These are phyloP conservation scores for Blastocystis sp. DNA, from an alignment of 352 stramenopile genomes.

Conservation along the genomic window DNA sequence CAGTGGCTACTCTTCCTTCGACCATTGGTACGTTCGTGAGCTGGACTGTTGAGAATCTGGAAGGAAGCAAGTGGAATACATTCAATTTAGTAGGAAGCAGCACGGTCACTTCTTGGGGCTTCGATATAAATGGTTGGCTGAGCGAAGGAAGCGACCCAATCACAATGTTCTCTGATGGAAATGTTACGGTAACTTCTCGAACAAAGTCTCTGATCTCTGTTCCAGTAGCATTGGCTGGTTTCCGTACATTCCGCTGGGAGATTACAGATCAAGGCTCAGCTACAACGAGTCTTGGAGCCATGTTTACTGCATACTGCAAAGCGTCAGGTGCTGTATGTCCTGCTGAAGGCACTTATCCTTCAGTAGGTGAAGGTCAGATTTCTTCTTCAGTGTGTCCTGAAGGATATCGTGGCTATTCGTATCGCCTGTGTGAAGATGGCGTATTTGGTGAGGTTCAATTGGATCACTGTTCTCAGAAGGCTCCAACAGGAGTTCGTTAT, in stretches of 20 bases:
- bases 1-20: background rate
- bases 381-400: background rate
- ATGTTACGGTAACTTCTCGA: background rate
- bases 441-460: conserved; percentile 17
- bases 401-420: conserved; percentile 11
- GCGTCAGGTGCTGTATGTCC: background rate
- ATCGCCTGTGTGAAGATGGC: background rate
- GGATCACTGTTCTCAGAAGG: background rate
- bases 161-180: background rate
- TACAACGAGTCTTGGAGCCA: background rate
- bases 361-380: conserved; percentile 40
- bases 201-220: background rate
- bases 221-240: background rate
- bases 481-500: background rate
- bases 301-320: conserved; percentile 10
- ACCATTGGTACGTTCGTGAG: background rate
- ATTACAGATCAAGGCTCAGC: background rate
- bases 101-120: background rate
- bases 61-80: background rate
- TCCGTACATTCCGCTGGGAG: background rate
- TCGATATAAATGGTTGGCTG: background rate
- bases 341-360: background rate
- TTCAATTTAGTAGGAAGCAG: background rate
- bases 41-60: conserved; percentile 55
- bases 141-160: too few species aligned